A percentile compares a stretch with the other conserved stretches of the same genome.
These are phyloP conservation scores for Antonospora locustae DNA, from an alignment of 371 early-diverging fungal genomes.

Conservation along the genomic window DNA sequence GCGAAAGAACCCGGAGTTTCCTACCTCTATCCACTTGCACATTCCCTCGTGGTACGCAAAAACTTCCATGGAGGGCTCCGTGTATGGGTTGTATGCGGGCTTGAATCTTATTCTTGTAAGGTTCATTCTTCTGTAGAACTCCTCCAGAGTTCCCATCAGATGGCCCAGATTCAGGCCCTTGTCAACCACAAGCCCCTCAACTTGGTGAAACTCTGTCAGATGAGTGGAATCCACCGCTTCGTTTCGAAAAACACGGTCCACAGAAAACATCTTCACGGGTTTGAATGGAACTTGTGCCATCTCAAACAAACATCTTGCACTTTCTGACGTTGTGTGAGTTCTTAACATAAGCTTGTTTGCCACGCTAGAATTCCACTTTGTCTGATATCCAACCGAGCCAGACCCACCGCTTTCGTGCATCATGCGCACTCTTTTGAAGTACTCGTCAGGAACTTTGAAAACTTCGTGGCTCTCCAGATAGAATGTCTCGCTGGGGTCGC, in stretches of 20 bases:
- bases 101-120: conserved; percentile 87
- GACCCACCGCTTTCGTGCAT: conserved; percentile 87
- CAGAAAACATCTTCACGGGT: conserved; percentile 91
- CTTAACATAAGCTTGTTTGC: conserved; percentile 82
- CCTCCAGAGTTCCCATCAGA: conserved; percentile 83
- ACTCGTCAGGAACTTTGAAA: conserved; percentile 65
- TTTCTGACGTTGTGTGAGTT: conserved; percentile 95
- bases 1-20: conserved; percentile 98
- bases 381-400: conserved; percentile 81
- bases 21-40: conserved; percentile 91
- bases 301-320: conserved; percentile 75
- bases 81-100: conserved; percentile 99
- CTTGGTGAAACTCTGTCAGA: conserved; percentile 98
- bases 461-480: conserved; percentile 63
- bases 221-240: conserved; percentile 97
- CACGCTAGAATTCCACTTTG: conserved; percentile 78
- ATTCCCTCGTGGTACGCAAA: conserved; percentile 90
- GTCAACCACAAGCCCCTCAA: conserved; percentile 95
- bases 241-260: conserved; percentile 97
- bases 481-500: conserved; percentile 98
- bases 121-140: conserved; percentile 91
- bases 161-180: conserved; percentile 80
- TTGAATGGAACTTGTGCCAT: conserved; percentile 73
- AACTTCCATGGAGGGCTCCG: conserved; percentile 98
- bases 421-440: conserved; percentile 72